These are phyloP conservation scores for Balakata baccata DNA, from an alignment of 345 rosid species.

Conservation along the genomic window DNA sequence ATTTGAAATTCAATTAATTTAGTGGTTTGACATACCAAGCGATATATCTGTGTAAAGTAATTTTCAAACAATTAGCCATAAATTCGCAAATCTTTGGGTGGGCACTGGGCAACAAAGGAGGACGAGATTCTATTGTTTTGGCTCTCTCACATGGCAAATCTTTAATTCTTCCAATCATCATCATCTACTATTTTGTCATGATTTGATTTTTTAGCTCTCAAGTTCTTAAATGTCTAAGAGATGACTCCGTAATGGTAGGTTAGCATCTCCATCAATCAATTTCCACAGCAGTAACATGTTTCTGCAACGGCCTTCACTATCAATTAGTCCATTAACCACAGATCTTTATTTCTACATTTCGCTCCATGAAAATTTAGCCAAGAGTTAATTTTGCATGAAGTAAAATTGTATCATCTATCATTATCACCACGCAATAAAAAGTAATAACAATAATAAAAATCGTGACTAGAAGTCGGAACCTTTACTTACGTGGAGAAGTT, in stretches of 20 bases:
- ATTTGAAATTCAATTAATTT: not conserved
- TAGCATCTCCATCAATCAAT: slow-evolving; percentile 9
- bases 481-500: not conserved
- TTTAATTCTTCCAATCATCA: slow-evolving; percentile 1
- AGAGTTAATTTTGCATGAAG: not conserved
- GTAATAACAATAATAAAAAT: not conserved
- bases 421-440: no score
- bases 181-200: slow-evolving; percentile 16
- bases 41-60: not conserved
- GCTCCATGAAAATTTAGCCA: not conserved
- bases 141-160: slow-evolving; percentile 13
- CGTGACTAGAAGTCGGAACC: not conserved
- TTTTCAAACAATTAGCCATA: slow-evolving; percentile 4
- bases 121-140: not conserved
- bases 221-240: not conserved
- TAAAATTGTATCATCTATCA: not conserved
- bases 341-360: not conserved
- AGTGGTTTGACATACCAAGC: not conserved
- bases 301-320: not conserved
- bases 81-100: not conserved
- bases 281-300: slow-evolving; percentile 4
- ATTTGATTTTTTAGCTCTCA: slow-evolving; percentile 10
- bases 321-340: not conserved
- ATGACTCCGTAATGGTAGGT: slow-evolving; percentile 8
- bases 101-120: not conserved